Evolutionary conservation across 2,329 filamentous ascomycete genomes (phyloP), one percentile per base, ranked within the genome.

Genomic region (Claviceps maximensis): DNA sequence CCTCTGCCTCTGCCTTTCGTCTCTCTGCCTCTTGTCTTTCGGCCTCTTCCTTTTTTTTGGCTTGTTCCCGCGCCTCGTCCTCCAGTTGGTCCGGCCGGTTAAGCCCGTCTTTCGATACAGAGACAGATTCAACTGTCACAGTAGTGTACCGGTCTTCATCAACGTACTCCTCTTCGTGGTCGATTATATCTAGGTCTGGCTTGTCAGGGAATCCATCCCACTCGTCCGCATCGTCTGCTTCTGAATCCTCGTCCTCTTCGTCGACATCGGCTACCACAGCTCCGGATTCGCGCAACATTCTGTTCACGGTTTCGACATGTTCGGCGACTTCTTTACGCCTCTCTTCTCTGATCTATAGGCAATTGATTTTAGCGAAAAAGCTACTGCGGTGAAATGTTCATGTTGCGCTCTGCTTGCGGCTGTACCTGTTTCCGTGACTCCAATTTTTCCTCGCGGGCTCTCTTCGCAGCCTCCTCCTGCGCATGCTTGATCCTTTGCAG

Each of bases 61-160:
- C 54, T 9, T 62, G 61, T n/a, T 61, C 60, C 49, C 67, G 67
- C 5, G 68, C 65, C 23, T 71, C 68, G n/a, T 68, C 67, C 10
- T 66, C 63, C 5, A 57, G 60, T 54, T 71, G 60, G 45, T 72
- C 66, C 3, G 70, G 67, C 60, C 79, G 83, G 54, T 80, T 75
- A 48, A 94, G 71, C 0, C 87, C 87, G 53, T 89, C 82, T 59
- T 81, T 80, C 13, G 86, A 84, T 17, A 94, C 79, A 57, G 84
- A 85, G 59, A 98, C 89, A 12, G 87, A 85, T 66, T 96, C 91
- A 1, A 98, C 83, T 0, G 88, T 96, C 27, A 98, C 93, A 1
- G 89, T 95, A 0, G 93, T 97, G 67, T 89, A 96, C 65, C 86
- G 87, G 67, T 96, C 91, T 67, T 97, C 93, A 67, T 98, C 93